Percentiles rank a stretch among this genome's conserved stretches.
phyloP scores from a whole-genome alignment of 345 rosid genomes.

The Euphorbia lathyris region DNA sequence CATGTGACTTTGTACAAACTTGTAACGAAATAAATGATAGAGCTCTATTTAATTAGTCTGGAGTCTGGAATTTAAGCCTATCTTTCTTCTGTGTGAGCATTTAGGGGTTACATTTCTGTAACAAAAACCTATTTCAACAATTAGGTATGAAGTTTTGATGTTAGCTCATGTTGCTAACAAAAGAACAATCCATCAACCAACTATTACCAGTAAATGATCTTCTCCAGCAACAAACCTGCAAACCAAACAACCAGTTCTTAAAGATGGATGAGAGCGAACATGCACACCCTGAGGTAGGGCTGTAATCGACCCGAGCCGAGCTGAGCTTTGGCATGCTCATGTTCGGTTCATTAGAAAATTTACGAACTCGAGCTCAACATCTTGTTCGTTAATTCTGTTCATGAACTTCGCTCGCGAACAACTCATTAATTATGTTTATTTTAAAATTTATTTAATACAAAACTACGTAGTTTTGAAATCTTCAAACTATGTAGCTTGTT shows the following conservation, averaged over 20 bases:
- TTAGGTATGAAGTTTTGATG: neutral
- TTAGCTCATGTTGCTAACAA: conserved; percentile 6
- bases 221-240: conserved; percentile 15
- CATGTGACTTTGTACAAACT: neutral
- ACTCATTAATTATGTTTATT: too few species aligned
- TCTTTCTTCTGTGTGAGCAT: neutral
- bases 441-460: too few species aligned
- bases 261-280: neutral
- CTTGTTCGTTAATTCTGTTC: too few species aligned
- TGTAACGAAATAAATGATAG: neutral
- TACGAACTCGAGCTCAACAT: too few species aligned
- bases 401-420: too few species aligned
- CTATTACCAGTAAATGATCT: conserved; percentile 4
- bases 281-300: neutral
- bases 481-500: too few species aligned
- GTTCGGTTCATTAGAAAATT: too few species aligned
- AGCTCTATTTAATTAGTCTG: neutral
- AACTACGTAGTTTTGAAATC: too few species aligned
- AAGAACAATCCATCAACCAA: neutral
- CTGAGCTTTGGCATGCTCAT: too few species aligned
- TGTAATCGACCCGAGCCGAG: too few species aligned
- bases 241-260: neutral
- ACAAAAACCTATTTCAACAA: conserved; percentile 3
- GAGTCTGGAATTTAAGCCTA: neutral
- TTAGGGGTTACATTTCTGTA: conserved; percentile 12